phyloP scores from a whole-genome alignment of 768 basidiomycete species.

The Russula earlei region DNA sequence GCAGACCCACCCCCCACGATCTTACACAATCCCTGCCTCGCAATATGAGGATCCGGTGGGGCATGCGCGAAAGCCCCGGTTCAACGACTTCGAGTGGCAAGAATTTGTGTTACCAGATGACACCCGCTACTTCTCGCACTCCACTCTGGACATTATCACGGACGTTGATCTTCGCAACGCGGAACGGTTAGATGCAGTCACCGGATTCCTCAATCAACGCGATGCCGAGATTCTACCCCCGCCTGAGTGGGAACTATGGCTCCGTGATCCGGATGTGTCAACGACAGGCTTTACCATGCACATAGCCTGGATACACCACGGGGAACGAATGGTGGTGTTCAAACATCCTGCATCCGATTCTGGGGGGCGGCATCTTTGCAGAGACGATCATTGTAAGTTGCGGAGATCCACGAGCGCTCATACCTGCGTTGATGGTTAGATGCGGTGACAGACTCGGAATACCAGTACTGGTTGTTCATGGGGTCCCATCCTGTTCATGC shows the following conservation, averaged over 20 bases:
- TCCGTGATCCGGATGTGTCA: conserved; percentile 34
- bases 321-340: conserved; percentile 39
- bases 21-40: conserved; percentile 16
- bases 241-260: conserved; percentile 51
- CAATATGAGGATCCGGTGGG: conserved; percentile 21
- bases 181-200: conserved; percentile 40
- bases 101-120: conserved; percentile 67
- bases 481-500: too few species aligned
- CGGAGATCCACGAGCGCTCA: too few species aligned
- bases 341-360: conserved; percentile 14
- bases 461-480: too few species aligned
- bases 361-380: too few species aligned
- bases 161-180: conserved; percentile 56
- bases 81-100: too few species aligned
- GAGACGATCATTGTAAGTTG: too few species aligned
- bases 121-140: conserved; percentile 59
- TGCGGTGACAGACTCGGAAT: too few species aligned
- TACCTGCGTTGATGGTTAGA: too few species aligned
- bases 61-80: conserved; percentile 32
- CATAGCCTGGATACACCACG: conserved; percentile 60
- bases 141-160: conserved; percentile 48
- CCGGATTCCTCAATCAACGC: conserved; percentile 33
- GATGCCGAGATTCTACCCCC: conserved; percentile 29
- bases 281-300: conserved; percentile 31
- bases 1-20: conserved; percentile 2